Evolutionary conservation across 176 grass and related monocot species (phyloP).

Genomic region (Juncus inflexus): DNA sequence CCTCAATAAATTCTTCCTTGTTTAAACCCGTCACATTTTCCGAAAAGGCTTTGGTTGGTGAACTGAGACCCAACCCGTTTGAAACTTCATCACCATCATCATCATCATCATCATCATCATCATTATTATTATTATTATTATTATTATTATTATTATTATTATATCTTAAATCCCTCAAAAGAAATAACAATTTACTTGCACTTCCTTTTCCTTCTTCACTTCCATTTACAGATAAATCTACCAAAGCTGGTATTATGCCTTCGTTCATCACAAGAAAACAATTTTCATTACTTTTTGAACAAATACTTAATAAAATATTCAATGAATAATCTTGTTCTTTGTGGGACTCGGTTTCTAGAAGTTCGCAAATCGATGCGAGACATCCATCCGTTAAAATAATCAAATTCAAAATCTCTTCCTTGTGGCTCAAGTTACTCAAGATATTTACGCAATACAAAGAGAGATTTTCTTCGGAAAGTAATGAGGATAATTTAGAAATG

Average conservation of each 20-base stretch:
- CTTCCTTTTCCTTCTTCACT: slow-evolving; percentile 47
- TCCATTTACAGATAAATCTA: slow-evolving; percentile 79
- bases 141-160: slow-evolving; percentile 29
- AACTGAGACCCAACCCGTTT: slow-evolving; percentile 14
- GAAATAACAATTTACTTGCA: slow-evolving; percentile 58
- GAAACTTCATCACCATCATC: slow-evolving; percentile 28
- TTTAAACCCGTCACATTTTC: slow-evolving; percentile 26
- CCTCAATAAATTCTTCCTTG: slow-evolving; percentile 25
- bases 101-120: too few species aligned
- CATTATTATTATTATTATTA: too few species aligned
- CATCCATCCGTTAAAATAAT: slow-evolving; percentile 49
- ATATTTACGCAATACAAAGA: slow-evolving; percentile 57
- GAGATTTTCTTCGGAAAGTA: slow-evolving; percentile 51
- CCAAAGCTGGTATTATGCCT: slow-evolving; percentile 85
- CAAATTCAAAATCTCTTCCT: slow-evolving; percentile 42
- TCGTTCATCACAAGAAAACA: slow-evolving; percentile 77
- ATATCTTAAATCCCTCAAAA: slow-evolving; percentile 64
- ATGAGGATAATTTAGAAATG: slow-evolving; percentile 52
- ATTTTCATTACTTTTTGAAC: slow-evolving; percentile 48
- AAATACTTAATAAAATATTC: slow-evolving; percentile 59
- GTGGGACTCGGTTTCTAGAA: slow-evolving; percentile 59
- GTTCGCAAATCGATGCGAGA: slow-evolving; percentile 58
- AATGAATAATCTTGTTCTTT: slow-evolving; percentile 63
- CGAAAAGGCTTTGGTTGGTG: slow-evolving; percentile 30
- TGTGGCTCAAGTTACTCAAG: slow-evolving; percentile 51